A percentile compares a stretch with the other conserved stretches of the same genome.
Evolutionary conservation across 2,329 filamentous ascomycete species (phyloP).

Genomic region (Aspergillus alliaceus): DNA sequence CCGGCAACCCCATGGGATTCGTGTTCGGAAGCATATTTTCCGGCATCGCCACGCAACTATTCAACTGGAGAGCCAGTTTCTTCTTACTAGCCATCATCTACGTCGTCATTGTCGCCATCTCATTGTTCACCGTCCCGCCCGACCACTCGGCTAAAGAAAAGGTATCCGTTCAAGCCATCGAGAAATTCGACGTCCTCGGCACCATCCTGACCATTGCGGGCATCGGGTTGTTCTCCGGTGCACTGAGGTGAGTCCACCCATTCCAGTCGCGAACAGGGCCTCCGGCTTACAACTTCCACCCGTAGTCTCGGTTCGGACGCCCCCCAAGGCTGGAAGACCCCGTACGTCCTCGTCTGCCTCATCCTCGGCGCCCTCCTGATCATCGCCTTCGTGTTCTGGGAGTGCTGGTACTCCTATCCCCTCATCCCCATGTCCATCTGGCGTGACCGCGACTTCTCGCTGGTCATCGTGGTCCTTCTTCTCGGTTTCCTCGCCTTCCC

Average conservation of each 20-base stretch:
- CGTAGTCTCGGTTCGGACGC: slow-evolving; percentile 53
- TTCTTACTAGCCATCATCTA: slow-evolving; percentile 38
- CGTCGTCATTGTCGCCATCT: slow-evolving; percentile 64
- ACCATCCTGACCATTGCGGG: slow-evolving; percentile 63
- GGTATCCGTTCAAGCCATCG: not conserved
- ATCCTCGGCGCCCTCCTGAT: slow-evolving; percentile 60
- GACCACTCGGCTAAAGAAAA: slow-evolving; percentile 42
- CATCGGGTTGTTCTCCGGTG: slow-evolving; percentile 64
- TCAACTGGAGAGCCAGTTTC: slow-evolving; percentile 63
- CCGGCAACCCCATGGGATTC: slow-evolving; percentile 59
- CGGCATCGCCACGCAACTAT: slow-evolving; percentile 61
- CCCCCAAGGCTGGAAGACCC: slow-evolving; percentile 61
- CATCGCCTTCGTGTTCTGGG: slow-evolving; percentile 61
- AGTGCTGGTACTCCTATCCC: slow-evolving; percentile 52
- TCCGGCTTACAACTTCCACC: not conserved
- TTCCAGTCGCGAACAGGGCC: not conserved
- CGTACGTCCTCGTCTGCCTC: slow-evolving; percentile 63
- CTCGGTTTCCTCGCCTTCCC: slow-evolving; percentile 65
- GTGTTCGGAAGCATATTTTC: slow-evolving; percentile 61
- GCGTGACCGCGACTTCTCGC: slow-evolving; percentile 60
- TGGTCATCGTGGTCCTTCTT: slow-evolving; percentile 56
- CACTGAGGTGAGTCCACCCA: slow-evolving; percentile 43
- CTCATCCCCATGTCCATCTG: slow-evolving; percentile 58
- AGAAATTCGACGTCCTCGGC: slow-evolving; percentile 60
- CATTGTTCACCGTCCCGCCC: slow-evolving; percentile 62